Evolutionary conservation across 1,139 yeast species (phyloP).

Genomic region (Meyerozyma smithsonii): DNA sequence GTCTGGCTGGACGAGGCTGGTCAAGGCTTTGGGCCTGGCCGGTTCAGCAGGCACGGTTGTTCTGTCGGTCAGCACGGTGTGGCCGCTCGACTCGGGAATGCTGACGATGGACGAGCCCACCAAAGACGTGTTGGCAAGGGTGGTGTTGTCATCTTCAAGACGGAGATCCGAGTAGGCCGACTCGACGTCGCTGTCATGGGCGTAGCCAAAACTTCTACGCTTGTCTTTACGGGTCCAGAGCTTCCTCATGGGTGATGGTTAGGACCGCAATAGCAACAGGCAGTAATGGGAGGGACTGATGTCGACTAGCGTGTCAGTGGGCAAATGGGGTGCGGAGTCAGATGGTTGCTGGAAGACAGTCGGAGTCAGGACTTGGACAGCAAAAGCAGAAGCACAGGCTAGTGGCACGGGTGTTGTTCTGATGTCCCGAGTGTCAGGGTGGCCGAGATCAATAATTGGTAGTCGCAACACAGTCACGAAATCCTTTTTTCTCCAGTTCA

Average conservation of each 20-base stretch:
- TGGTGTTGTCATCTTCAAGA: slow-evolving; percentile 12
- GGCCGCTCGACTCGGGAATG: slow-evolving; percentile 4
- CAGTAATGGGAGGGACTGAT: too few species aligned
- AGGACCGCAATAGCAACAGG: not conserved
- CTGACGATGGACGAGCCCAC: slow-evolving; percentile 2
- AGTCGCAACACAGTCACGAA: not conserved
- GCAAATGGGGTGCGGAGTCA: not conserved
- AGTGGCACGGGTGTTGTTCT: too few species aligned
- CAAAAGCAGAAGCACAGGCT: too few species aligned
- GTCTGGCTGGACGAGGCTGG: slow-evolving; percentile 20
- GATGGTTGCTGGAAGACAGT: not conserved
- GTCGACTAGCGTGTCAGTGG: too few species aligned
- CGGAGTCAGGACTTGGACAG: not conserved
- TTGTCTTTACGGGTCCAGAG: slow-evolving; percentile 28
- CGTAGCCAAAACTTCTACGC: slow-evolving; percentile 17
- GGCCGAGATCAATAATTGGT: not conserved
- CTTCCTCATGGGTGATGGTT: slow-evolving; percentile 20
- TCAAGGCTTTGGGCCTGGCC: slow-evolving; percentile 5
- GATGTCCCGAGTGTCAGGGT: too few species aligned
- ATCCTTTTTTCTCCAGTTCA: slow-evolving; percentile 2
- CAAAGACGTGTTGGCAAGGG: slow-evolving; percentile 9
- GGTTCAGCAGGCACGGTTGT: not conserved
- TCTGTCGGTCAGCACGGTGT: slow-evolving; percentile 1
- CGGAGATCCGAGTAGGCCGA: slow-evolving; percentile 8
- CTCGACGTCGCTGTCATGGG: slow-evolving; percentile 2